Conservation (phyloP, 768 basidiomycete genomes). For the Serendipita sp. region DNA sequence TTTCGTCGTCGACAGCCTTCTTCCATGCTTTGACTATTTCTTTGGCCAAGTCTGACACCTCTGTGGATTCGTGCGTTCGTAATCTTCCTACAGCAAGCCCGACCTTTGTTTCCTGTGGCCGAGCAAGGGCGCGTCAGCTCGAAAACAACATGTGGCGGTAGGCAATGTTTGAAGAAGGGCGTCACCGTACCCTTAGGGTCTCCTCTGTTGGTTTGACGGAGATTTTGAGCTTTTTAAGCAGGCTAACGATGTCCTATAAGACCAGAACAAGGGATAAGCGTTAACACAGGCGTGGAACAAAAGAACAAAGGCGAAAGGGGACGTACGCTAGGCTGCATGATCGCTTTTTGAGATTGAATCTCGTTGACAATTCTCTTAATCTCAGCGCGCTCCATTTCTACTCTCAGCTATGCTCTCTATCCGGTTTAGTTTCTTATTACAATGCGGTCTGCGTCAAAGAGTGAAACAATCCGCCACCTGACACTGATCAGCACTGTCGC, state of each 20-base stretch:
- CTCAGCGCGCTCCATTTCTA: neutral
- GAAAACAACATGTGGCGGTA: neutral
- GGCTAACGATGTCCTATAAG: neutral
- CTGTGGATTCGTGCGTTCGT: slow-evolving; percentile 50
- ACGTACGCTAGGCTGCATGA: slow-evolving; percentile 1
- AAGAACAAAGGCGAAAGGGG: neutral
- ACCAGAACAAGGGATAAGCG: too few species aligned
- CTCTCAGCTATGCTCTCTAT: neutral
- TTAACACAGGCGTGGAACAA: too few species aligned
- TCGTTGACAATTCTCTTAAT: slow-evolving; percentile 3
- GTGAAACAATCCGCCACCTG: neutral
- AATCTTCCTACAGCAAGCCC: slow-evolving; percentile 88
- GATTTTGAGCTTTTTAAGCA: neutral
- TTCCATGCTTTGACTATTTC: slow-evolving; percentile 90
- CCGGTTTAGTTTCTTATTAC: neutral
- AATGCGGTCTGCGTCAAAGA: neutral
- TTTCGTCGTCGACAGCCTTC: slow-evolving; percentile 49
- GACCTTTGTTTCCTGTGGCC: slow-evolving; percentile 70
- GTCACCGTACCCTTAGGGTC: neutral
- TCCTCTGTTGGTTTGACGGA: slow-evolving; percentile 1
- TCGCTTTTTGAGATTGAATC: slow-evolving; percentile 3
- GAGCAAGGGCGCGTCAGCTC: neutral
- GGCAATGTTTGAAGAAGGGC: neutral
- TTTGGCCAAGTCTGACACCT: slow-evolving; percentile 69
- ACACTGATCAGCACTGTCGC: neutral